These are phyloP conservation scores for Chytriomyces hyalinus DNA, from an alignment of 192 early-diverging fungal genomes.

Conservation along the genomic window DNA sequence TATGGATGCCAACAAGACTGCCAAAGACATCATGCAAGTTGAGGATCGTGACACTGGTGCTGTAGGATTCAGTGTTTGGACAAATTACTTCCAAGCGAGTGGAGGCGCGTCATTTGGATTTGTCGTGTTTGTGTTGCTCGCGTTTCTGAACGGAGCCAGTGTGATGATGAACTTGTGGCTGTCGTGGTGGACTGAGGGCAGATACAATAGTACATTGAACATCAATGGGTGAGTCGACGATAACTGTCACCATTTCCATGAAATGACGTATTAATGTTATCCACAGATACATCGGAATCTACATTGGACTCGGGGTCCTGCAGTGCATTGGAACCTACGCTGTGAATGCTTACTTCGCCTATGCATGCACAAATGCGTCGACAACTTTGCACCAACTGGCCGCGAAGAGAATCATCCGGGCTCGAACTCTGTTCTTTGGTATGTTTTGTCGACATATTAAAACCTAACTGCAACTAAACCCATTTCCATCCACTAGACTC, in stretches of 20 bases:
- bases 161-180: conserved; percentile 65
- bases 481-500: conserved; percentile 40
- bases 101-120: conserved; percentile 45
- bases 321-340: conserved; percentile 60
- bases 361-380: conserved; percentile 58
- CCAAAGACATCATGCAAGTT: conserved; percentile 71
- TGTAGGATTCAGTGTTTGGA: conserved; percentile 75
- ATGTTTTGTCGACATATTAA: not conserved
- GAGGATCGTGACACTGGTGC: conserved; percentile 81
- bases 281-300: conserved; percentile 66
- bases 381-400: conserved; percentile 69
- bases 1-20: conserved; percentile 1
- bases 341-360: conserved; percentile 59
- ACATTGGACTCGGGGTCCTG: conserved; percentile 63
- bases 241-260: conserved; percentile 23
- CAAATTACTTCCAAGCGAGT: conserved; percentile 63
- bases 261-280: not conserved
- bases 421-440: conserved; percentile 75
- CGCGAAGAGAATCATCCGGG: conserved; percentile 66
- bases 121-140: conserved; percentile 45
- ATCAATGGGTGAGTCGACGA: conserved; percentile 45
- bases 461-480: not conserved
- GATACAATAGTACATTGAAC: conserved; percentile 55
- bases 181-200: conserved; percentile 49
- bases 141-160: conserved; percentile 54